Percentiles rank a stretch among this genome's conserved stretches.
Evolutionary conservation across 306 rosid genomes (phyloP).

Genomic region (Vicia villosa): DNA sequence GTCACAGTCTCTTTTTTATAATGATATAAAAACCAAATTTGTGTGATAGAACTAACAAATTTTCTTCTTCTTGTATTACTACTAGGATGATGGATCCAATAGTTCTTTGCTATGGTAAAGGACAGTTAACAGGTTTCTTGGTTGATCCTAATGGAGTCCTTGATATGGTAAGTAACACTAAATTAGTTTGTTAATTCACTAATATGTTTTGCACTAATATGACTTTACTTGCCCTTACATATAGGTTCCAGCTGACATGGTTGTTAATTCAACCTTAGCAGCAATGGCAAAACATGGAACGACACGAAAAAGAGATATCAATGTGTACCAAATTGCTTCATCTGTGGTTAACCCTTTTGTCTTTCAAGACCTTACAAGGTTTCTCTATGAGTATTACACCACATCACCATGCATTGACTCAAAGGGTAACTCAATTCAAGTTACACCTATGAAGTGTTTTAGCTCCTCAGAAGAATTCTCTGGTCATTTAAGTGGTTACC

Average conservation of each 20-base stretch:
- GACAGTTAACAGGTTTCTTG: slow-evolving; percentile 85
- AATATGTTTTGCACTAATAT: slow-evolving; percentile 5
- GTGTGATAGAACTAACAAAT: slow-evolving; percentile 25
- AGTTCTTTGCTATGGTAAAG: slow-evolving; percentile 91
- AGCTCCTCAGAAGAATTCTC: slow-evolving; percentile 83
- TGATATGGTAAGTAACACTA: slow-evolving; percentile 66
- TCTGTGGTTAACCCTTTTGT: slow-evolving; percentile 79
- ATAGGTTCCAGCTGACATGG: slow-evolving; percentile 98
- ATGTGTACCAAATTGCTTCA: slow-evolving; percentile 86
- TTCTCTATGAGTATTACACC: slow-evolving; percentile 70
- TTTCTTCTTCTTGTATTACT: slow-evolving; percentile 19
- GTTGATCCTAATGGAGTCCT: slow-evolving; percentile 88
- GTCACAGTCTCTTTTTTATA: not conserved
- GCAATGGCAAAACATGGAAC: slow-evolving; percentile 87
- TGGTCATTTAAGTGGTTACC: slow-evolving; percentile 68
- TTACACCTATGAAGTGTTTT: slow-evolving; percentile 80
- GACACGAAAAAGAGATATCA: slow-evolving; percentile 60
- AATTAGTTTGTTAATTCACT: not conserved
- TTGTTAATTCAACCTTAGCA: slow-evolving; percentile 86
- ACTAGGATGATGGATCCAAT: slow-evolving; percentile 96
- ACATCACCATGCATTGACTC: slow-evolving; percentile 73
- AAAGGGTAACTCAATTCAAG: slow-evolving; percentile 76
- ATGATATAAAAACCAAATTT: slow-evolving; percentile 5
- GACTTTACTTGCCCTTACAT: slow-evolving; percentile 8
- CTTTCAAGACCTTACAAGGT: slow-evolving; percentile 59